A percentile compares a stretch with the other conserved stretches of the same genome.
These are phyloP conservation scores for Stephanodiscus minutulus DNA, from an alignment of 108 stramenopile genomes.

Conservation along the genomic window DNA sequence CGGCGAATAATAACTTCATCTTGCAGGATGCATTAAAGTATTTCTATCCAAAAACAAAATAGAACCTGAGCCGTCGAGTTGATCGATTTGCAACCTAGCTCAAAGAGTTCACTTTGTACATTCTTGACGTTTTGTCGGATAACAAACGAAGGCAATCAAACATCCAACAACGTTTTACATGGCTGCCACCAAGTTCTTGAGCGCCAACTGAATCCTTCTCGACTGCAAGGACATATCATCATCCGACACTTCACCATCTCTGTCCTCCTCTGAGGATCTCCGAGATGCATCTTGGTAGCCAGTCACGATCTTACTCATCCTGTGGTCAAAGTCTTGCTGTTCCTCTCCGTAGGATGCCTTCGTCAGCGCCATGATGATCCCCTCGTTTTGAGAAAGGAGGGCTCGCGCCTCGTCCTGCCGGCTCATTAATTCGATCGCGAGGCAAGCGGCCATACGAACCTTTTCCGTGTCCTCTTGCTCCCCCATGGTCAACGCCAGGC, in stretches of 20 bases:
- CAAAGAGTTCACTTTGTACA: neutral
- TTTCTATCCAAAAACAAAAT: conserved; percentile 3
- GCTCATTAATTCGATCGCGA: conserved; percentile 54
- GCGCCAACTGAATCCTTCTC: conserved; percentile 47
- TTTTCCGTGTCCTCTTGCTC: conserved; percentile 43
- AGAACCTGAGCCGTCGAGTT: too few relatives aligned
- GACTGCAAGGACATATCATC: conserved; percentile 42
- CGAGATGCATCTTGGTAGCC: conserved; percentile 6
- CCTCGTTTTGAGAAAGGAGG: conserved; percentile 54
- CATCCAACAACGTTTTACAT: conserved; percentile 34
- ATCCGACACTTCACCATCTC: conserved; percentile 12
- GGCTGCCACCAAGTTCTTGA: conserved; percentile 54
- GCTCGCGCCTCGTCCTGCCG: conserved; percentile 46
- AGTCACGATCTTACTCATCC: conserved; percentile 16
- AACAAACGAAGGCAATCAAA: neutral
- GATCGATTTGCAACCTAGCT: neutral
- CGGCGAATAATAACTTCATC: neutral
- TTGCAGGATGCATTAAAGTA: neutral
- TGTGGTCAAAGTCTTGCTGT: conserved; percentile 20
- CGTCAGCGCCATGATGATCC: conserved; percentile 61
- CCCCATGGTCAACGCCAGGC: conserved; percentile 45
- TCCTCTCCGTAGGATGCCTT: conserved; percentile 50
- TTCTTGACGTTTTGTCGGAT: neutral
- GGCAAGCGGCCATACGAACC: conserved; percentile 43
- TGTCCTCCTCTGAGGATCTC: conserved; percentile 9